These are phyloP conservation scores for Termitomyces sp. DNA, from an alignment of 768 basidiomycete species.

Conservation along the genomic window DNA sequence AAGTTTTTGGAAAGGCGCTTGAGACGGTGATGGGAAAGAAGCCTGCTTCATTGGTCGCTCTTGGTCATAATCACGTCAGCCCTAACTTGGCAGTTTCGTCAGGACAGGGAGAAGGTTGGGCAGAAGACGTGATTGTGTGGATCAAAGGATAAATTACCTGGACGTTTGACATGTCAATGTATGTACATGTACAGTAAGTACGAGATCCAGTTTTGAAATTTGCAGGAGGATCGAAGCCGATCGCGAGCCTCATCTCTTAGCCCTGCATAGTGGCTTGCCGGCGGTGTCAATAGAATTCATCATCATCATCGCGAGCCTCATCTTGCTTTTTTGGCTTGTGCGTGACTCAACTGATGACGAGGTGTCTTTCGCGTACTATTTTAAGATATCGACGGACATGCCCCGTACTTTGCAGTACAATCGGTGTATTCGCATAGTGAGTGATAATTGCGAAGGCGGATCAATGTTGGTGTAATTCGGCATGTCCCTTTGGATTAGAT, in stretches of 20 bases:
- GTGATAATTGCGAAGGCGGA: no score
- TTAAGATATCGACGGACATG: no score
- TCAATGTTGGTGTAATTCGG: no score
- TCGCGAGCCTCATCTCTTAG: neutral
- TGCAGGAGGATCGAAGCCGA: neutral
- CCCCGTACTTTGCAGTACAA: no score
- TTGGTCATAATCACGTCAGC: constrained; percentile 63
- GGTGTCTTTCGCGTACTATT: no score
- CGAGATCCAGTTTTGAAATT: neutral
- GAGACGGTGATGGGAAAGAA: constrained; percentile 24
- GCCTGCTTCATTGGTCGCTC: constrained; percentile 30
- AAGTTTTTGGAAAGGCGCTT: constrained; percentile 33
- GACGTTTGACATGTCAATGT: neutral
- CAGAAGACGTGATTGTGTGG: constrained; percentile 37
- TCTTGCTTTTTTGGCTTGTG: no score
- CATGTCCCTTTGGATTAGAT: no score
- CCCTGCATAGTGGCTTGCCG: no score
- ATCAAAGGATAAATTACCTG: constrained; percentile 11
- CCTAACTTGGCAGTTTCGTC: constrained; percentile 40
- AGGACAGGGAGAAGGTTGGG: constrained; percentile 63
- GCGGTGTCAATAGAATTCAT: no score
- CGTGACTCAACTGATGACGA: no score
- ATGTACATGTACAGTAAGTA: neutral
- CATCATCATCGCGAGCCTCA: no score
- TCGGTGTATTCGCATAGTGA: no score